Base-by-base conservation (phyloP, 1,139 yeast species). In the Geotrichum phurueaensis region DNA sequence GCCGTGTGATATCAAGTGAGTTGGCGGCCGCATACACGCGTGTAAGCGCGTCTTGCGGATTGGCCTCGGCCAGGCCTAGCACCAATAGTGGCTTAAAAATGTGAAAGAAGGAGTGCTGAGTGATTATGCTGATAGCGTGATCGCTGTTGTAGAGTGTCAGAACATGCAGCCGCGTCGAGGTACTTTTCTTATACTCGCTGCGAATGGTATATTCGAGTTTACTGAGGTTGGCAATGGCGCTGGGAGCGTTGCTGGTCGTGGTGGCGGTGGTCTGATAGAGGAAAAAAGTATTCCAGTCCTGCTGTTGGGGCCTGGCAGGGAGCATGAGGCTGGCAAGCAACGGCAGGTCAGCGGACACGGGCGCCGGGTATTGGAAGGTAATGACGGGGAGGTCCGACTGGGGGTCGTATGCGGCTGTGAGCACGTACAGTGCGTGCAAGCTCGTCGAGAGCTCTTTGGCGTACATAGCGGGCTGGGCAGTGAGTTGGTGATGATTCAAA, bases 221-320 rank as follows among this genome's bases (percentile, higher is more conserved):
- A 59, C 25, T 49, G 25, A n/a, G 47, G 45, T 29, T 76, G 73
- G 27, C 63, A 62, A 18, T 64, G 66, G 10, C 60, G 61, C 54
- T 65, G 66, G 60, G n/a, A 13, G 39, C 9, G n/a, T 33, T 33
- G 13, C n/a, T 13, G 4, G 4, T 13, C 4, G 13, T 6, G n/a
- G 4, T 15, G 13, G 39, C 39, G 31, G 43, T 10, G 49, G 52
- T 29, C 51, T 77, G 69, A 69, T 80, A 82, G 49, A 84, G 74
- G 61, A 84, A 74, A 65, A 84, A 83, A 36, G 84, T 73, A 9
- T 87, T 84, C 76, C 79, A 84, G 71, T 84, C 89, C 67, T 84
- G 86, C 61, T 79, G 80, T 68, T 84, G 87, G 55, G 82, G 81
- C 68, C 83, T 87, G 67, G 84, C 89, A 0, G 89, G 89, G 51